These are phyloP conservation scores for Aspergillus tamarii DNA, from an alignment of 2,329 filamentous ascomycete genomes.

Conservation along the genomic window DNA sequence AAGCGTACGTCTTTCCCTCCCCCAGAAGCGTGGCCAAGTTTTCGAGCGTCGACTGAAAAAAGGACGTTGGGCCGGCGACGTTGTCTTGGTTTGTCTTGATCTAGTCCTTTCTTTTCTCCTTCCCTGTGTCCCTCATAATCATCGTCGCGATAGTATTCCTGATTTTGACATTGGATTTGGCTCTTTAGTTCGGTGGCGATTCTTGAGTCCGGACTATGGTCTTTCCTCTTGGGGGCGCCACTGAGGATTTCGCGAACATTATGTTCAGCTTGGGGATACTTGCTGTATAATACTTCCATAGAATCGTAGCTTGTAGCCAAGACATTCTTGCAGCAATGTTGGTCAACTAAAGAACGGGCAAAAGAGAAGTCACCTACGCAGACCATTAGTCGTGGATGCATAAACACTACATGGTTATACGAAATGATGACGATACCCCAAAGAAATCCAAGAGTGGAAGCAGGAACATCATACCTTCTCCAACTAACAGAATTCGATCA, in stretches of 20 bases:
- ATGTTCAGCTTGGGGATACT: constrained; percentile 72
- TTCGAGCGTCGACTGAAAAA: constrained; percentile 49
- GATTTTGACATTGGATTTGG: constrained; percentile 17
- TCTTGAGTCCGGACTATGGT: constrained; percentile 2
- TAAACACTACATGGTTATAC: background rate
- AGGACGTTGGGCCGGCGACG: constrained; percentile 35
- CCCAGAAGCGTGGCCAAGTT: constrained; percentile 40
- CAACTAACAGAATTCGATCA: constrained; percentile 49
- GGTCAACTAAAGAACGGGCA: constrained; percentile 45
- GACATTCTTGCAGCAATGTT: constrained; percentile 45
- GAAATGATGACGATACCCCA: background rate
- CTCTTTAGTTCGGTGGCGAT: constrained; percentile 13
- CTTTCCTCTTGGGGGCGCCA: background rate
- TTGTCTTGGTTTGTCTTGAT: constrained; percentile 6
- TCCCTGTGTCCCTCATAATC: background rate
- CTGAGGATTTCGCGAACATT: constrained; percentile 49
- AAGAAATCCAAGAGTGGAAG: background rate
- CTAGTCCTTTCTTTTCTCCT: background rate
- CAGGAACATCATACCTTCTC: constrained; percentile 43
- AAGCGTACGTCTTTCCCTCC: constrained; percentile 50
- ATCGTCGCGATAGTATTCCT: background rate
- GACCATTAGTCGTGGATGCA: background rate
- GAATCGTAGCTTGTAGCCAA: constrained; percentile 52
- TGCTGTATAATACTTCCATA: constrained; percentile 58
- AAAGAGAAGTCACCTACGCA: constrained; percentile 52